These are phyloP conservation scores for Solanum okadae DNA, from an alignment of 257 asterid genomes.

Conservation along the genomic window DNA sequence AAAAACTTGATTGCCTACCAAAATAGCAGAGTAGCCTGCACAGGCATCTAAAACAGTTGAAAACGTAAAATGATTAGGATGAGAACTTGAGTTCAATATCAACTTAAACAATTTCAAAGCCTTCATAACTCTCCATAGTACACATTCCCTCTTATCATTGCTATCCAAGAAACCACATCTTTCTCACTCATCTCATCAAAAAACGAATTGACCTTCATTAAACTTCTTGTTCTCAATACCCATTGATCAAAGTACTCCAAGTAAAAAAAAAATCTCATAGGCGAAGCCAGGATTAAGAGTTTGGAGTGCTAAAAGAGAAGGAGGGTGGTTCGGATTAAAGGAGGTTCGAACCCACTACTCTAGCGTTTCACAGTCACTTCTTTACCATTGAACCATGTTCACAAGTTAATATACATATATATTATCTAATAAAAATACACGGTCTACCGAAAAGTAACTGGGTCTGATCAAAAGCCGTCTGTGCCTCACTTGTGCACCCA, in stretches of 20 bases:
- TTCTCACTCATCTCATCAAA: neutral
- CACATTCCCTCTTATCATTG: conserved; percentile 28
- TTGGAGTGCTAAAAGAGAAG: neutral
- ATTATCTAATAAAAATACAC: too few species aligned
- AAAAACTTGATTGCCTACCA: neutral
- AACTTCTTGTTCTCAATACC: neutral
- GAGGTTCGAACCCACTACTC: neutral
- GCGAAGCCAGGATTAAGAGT: neutral
- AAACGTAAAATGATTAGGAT: conserved; percentile 25
- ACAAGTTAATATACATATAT: neutral
- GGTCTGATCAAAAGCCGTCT: neutral
- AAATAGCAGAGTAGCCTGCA: neutral
- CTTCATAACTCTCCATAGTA: conserved; percentile 27
- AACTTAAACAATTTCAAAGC: conserved; percentile 23
- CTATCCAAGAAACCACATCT: conserved; percentile 22
- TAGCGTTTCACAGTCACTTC: neutral
- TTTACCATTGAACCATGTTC: neutral
- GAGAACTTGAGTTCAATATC: conserved; percentile 23
- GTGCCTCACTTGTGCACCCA: neutral
- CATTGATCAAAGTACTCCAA: conserved; percentile 1
- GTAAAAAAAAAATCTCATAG: neutral
- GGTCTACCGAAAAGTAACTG: neutral
- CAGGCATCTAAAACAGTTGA: conserved; percentile 8
- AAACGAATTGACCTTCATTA: neutral
- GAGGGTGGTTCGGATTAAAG: neutral